These are phyloP conservation scores for Gastrodia elata DNA, from an alignment of 106 monocot genomes.

Conservation along the genomic window DNA sequence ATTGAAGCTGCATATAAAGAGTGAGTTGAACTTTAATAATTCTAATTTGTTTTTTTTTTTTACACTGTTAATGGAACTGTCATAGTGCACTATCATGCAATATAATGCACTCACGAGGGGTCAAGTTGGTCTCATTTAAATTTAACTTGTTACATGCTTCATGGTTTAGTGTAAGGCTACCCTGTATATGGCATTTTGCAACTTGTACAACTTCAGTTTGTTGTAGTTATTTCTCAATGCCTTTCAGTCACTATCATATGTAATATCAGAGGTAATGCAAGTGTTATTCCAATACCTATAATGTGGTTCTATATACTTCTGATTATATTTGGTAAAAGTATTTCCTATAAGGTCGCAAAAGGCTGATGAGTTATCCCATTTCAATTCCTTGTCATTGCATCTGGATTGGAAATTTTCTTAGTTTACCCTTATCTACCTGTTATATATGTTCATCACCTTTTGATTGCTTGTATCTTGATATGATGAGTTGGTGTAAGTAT, in stretches of 20 bases:
- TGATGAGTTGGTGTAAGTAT: too few species aligned
- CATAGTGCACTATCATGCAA: not conserved
- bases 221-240: too few species aligned
- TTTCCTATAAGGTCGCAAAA: not conserved
- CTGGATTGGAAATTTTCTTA: not conserved
- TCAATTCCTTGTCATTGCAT: not conserved
- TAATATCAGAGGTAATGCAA: not conserved
- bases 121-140: not conserved
- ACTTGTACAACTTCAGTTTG: too few species aligned
- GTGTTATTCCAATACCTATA: not conserved
- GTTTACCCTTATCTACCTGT: not conserved
- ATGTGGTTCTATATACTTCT: not conserved
- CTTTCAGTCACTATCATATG: not conserved
- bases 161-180: not conserved
- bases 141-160: not conserved
- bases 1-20: constrained; percentile 85
- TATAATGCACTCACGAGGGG: not conserved
- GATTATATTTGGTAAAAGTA: not conserved
- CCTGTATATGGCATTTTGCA: too few species aligned
- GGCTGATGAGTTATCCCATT: not conserved
- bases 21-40: constrained; percentile 36
- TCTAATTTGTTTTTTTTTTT: not conserved
- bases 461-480: too few species aligned
- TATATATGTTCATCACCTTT: not conserved
- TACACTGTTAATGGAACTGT: not conserved